Conservation (phyloP, 176 grass and related monocot species). For the Microstegium vimineum region DNA sequence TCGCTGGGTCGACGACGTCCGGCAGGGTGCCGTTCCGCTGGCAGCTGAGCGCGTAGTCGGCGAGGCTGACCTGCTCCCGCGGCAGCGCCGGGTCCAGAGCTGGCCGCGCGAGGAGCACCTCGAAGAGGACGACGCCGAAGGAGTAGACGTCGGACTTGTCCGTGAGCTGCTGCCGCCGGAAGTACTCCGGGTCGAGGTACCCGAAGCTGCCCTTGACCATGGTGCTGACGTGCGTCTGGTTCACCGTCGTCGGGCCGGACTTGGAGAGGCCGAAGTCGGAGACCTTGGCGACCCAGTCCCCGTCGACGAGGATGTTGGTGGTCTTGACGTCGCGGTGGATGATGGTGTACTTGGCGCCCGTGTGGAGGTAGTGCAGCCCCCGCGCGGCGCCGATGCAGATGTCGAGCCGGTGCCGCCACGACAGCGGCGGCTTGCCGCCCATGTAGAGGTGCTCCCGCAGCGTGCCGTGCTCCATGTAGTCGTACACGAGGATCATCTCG, state of each 20-base stretch:
- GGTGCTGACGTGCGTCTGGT: slow-evolving; percentile 85
- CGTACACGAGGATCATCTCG: slow-evolving; percentile 86
- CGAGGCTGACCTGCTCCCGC: slow-evolving; percentile 47
- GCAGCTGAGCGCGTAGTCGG: slow-evolving; percentile 45
- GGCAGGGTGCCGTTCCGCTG: slow-evolving; percentile 27
- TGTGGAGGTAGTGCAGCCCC: slow-evolving; percentile 86
- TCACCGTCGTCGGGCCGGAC: slow-evolving; percentile 56
- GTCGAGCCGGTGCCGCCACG: slow-evolving; percentile 69
- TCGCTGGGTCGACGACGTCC: slow-evolving; percentile 30
- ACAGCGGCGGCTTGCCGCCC: slow-evolving; percentile 53
- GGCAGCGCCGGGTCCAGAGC: slow-evolving; percentile 43
- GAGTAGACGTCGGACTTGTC: slow-evolving; percentile 93
- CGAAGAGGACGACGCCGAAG: slow-evolving; percentile 85
- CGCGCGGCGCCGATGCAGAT: slow-evolving; percentile 86
- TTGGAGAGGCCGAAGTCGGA: slow-evolving; percentile 92
- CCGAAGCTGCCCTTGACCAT: slow-evolving; percentile 94
- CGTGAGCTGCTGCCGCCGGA: slow-evolving; percentile 77
- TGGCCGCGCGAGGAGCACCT: slow-evolving; percentile 64
- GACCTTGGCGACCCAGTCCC: slow-evolving; percentile 79
- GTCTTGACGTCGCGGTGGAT: slow-evolving; percentile 96
- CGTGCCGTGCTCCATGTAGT: slow-evolving; percentile 86
- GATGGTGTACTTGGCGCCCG: slow-evolving; percentile 88
- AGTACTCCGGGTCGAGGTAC: slow-evolving; percentile 91
- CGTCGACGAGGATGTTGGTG: slow-evolving; percentile 87
- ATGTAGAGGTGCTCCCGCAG: slow-evolving; percentile 85